phyloP scores from a whole-genome alignment of 2,329 filamentous ascomycete genomes.

The Thielaviopsis euricoi region DNA sequence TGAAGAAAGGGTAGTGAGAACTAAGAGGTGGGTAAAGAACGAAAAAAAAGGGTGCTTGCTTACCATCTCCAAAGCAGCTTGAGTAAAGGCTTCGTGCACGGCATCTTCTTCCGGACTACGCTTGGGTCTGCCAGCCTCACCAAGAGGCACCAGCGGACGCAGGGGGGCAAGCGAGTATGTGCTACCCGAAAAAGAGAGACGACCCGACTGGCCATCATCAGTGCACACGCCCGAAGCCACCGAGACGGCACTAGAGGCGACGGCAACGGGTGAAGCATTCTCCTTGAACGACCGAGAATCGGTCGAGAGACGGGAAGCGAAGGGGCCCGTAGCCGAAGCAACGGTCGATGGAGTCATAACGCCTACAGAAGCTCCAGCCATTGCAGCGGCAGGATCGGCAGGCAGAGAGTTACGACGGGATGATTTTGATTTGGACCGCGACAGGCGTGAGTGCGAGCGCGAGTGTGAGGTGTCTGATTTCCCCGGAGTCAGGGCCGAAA shows the following conservation, averaged over 20 bases:
- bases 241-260: neutral
- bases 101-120: conserved; percentile 20
- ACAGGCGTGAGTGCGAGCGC: neutral
- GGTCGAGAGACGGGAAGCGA: neutral
- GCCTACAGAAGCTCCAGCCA: neutral
- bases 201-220: conserved; percentile 3
- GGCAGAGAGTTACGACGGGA: neutral
- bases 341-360: neutral
- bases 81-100: conserved; percentile 51
- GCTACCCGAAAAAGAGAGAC: conserved; percentile 10
- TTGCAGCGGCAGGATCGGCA: neutral
- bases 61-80: conserved; percentile 76
- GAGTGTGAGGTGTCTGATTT: conserved; percentile 1
- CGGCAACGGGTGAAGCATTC: neutral
- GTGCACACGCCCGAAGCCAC: neutral
- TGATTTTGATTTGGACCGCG: neutral
- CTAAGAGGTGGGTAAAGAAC: conserved; percentile 2
- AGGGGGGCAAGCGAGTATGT: conserved; percentile 10
- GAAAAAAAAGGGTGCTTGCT: conserved; percentile 15
- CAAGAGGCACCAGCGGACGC: conserved; percentile 11
- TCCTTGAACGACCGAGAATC: neutral
- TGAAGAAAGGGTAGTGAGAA: too few species aligned
- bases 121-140: conserved; percentile 11
- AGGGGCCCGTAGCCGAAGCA: neutral
- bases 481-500: conserved; percentile 4